Conservation (phyloP, 371 early-diverging fungal species). For the Syncephalastrum contaminatum region DNA sequence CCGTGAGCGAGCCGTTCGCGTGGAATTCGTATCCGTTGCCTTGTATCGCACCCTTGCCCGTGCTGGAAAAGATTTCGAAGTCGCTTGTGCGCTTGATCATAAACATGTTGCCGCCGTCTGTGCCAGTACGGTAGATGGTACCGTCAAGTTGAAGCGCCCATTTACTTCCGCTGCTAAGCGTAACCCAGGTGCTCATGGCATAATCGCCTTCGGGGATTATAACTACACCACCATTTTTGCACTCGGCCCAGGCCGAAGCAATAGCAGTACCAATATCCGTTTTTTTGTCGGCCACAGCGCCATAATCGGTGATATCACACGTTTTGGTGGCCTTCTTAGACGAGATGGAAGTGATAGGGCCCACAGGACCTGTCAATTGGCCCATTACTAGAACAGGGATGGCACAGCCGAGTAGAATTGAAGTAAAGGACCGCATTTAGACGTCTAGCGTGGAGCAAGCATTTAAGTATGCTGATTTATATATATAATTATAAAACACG, state of each 20-base stretch:
- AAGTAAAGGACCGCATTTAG: not conserved
- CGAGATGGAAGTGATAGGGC: not conserved
- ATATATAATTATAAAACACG: no score
- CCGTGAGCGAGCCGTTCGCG: not conserved
- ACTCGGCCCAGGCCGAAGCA: slow-evolving; percentile 1
- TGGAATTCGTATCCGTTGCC: slow-evolving; percentile 10
- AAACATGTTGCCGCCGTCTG: slow-evolving; percentile 6
- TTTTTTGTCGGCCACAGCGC: slow-evolving; percentile 7
- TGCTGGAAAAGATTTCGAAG: slow-evolving; percentile 6
- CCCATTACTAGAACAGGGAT: not conserved
- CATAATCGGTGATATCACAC: slow-evolving; percentile 3
- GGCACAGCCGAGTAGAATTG: not conserved
- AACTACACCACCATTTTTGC: slow-evolving; percentile 2
- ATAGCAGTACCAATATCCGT: slow-evolving; percentile 1
- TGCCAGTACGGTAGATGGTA: slow-evolving; percentile 7
- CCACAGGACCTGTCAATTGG: slow-evolving; percentile 6
- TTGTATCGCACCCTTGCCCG: slow-evolving; percentile 6
- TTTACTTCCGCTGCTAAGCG: not conserved
- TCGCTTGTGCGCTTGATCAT: slow-evolving; percentile 8
- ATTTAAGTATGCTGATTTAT: no score
- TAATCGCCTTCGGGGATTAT: slow-evolving; percentile 7
- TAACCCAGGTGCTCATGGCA: slow-evolving; percentile 8
- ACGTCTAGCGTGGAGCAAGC: not conserved
- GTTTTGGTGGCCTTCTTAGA: not conserved
- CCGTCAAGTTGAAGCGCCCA: slow-evolving; percentile 8